Conservation (phyloP, 768 basidiomycete genomes). For the Russula virescens region DNA sequence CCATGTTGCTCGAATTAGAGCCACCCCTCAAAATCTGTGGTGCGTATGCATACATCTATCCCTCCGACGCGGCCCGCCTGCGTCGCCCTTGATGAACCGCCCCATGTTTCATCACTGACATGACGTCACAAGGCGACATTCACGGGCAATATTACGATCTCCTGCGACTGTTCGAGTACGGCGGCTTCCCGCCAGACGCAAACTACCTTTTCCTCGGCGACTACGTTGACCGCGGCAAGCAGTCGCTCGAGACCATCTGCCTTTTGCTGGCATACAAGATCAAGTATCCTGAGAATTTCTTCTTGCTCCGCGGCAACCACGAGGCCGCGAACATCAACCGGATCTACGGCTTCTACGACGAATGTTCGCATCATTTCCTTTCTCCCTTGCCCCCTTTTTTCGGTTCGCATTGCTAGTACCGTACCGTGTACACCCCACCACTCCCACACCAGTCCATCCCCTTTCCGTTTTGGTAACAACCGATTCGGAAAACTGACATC, state of each 20-base stretch:
- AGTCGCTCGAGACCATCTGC: conserved; percentile 97
- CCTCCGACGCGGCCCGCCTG: too few relatives aligned
- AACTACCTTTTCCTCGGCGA: conserved; percentile 99
- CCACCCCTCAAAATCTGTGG: conserved; percentile 99
- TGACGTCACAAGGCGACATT: conserved; percentile 69
- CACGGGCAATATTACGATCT: conserved; percentile 99
- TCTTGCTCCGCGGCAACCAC: conserved; percentile 97
- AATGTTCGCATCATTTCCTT: conserved; percentile 60
- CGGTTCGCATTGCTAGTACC: background rate
- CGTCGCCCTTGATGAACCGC: background rate
- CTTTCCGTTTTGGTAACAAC: background rate
- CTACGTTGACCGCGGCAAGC: conserved; percentile 98
- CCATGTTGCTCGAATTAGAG: conserved; percentile 93
- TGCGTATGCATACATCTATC: conserved; percentile 36
- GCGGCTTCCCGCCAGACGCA: conserved; percentile 98
- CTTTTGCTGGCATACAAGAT: conserved; percentile 98
- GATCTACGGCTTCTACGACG: conserved; percentile 99
- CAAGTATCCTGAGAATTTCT: conserved; percentile 99
- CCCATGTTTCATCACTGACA: background rate
- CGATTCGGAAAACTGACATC: background rate
- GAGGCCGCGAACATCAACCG: conserved; percentile 99
- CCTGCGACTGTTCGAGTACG: conserved; percentile 95
- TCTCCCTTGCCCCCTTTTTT: background rate
- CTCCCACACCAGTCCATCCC: too few relatives aligned
- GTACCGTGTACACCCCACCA: background rate